These are phyloP conservation scores for Lactarius hatsudake DNA, from an alignment of 768 basidiomycete species.

Conservation along the genomic window DNA sequence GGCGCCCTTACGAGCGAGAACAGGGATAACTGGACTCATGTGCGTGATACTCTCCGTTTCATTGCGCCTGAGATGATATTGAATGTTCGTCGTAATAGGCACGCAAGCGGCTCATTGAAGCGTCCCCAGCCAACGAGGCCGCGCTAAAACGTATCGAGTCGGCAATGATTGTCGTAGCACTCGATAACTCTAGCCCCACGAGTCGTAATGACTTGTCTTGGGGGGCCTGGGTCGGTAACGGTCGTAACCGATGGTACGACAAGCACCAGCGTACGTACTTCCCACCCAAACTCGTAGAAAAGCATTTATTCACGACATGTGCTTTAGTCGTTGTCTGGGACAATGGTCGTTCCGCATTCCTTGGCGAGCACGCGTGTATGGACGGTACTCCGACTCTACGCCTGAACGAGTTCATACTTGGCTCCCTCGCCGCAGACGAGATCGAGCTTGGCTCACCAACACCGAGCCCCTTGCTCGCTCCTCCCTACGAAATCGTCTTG, in stretches of 20 bases:
- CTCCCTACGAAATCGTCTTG: conserved; percentile 70
- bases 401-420: conserved; percentile 91
- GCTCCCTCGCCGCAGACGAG: conserved; percentile 67
- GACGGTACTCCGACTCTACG: conserved; percentile 95
- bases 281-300: not conserved
- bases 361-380: conserved; percentile 85
- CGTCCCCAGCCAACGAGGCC: conserved; percentile 61
- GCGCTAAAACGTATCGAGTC: conserved; percentile 81
- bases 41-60: conserved; percentile 33
- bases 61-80: conserved; percentile 22
- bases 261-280: conserved; percentile 81
- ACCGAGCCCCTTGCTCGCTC: conserved; percentile 25
- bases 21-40: conserved; percentile 87
- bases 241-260: conserved; percentile 90
- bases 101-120: conserved; percentile 58
- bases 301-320: conserved; percentile 10
- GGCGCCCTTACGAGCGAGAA: conserved; percentile 89
- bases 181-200: conserved; percentile 81
- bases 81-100: conserved; percentile 36
- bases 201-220: conserved; percentile 81
- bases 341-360: conserved; percentile 91
- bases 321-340: conserved; percentile 85
- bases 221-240: conserved; percentile 86
- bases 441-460: conserved; percentile 62
- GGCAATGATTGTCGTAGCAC: conserved; percentile 80